Percentiles rank a stretch among this genome's conserved stretches.
These are phyloP conservation scores for Colletotrichum acutatum DNA, from an alignment of 2,329 filamentous ascomycete species.

Conservation along the genomic window DNA sequence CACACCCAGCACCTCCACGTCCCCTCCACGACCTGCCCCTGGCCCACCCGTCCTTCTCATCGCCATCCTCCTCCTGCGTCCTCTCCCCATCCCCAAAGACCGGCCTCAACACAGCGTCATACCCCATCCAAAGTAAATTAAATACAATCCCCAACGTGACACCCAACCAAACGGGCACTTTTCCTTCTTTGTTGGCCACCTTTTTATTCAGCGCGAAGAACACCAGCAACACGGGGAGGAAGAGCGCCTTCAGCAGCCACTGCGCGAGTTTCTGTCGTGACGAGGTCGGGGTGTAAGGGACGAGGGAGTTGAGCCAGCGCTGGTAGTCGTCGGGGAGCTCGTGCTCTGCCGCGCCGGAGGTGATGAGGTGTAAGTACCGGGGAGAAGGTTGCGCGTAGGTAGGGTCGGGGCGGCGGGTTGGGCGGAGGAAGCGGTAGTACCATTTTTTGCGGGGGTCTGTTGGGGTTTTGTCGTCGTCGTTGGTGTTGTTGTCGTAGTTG, in stretches of 20 bases:
- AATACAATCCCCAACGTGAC: constrained; percentile 64
- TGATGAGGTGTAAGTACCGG: constrained; percentile 85
- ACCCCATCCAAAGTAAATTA: constrained; percentile 56
- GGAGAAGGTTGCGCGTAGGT: constrained; percentile 84
- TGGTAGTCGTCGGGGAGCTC: constrained; percentile 83
- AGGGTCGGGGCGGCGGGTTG: constrained; percentile 68
- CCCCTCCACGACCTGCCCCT: constrained; percentile 19
- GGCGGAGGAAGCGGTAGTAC: constrained; percentile 58
- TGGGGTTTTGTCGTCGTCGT: constrained; percentile 33
- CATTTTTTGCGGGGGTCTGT: constrained; percentile 48
- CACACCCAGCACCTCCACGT: not conserved
- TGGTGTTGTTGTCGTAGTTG: not conserved
- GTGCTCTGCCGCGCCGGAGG: constrained; percentile 82
- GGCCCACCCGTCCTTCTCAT: constrained; percentile 15
- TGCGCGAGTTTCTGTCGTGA: constrained; percentile 74
- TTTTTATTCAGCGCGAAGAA: constrained; percentile 45
- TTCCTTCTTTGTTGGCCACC: constrained; percentile 75
- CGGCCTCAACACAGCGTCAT: constrained; percentile 61
- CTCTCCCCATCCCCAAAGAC: constrained; percentile 90
- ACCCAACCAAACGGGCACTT: constrained; percentile 74
- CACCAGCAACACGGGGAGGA: constrained; percentile 47
- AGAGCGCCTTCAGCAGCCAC: constrained; percentile 62
- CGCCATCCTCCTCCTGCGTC: constrained; percentile 50
- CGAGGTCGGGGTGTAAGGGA: constrained; percentile 77
- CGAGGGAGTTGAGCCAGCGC: constrained; percentile 75